Evolutionary conservation across 208 protist genomes (phyloP), one percentile per base, ranked within the genome.

Genomic region (Strigomonas oncopelti): DNA sequence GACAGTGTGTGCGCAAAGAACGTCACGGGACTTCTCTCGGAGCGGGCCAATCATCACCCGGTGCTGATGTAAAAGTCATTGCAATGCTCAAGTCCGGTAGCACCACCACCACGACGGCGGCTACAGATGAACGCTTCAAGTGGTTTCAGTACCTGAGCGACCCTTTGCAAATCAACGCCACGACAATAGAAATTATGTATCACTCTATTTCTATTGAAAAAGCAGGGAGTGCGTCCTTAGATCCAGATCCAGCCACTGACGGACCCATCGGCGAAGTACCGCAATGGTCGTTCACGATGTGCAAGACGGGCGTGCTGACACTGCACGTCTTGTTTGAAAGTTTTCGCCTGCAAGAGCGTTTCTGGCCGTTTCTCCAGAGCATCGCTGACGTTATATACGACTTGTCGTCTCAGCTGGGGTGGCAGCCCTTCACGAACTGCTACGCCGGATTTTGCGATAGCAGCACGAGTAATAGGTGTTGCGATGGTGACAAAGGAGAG

Each of bases 281-380:
- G 9, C 25, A 29, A 11, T 62, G 58, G 58, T 51, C 16, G 13
- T 11, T 62, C 1, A 28, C 58, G 5, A 60, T 11, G 16, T 60
- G 55, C 14, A 34, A 5, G 8, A 62, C 32, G 4, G 53, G 60
- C 42, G 24, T 88, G 5, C 65, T 91, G 28, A 66, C 75, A 25
- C 66, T 93, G 16, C 88, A 93, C 63, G 67, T 89, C 27, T 62
- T 93, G 11, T 88, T 68, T 63, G 85, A 93, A 71, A 77, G 77
- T 31, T 84, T 79, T 53, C 83, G 78, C 13, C 34, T 88, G 45
- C 85, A 91, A 66, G 81, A 89, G 66, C 64, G 71, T 11, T 65
- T 85, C 24, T 91, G 84, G 83, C 34, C 45, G 32, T 62, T 87
- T 32, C 83, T 90, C 53, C 71, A 80, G 25, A 63, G 67, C 9